Evolutionary conservation across 192 early-diverging fungal species (phyloP).

Genomic region (Anaeromyces robustus): DNA sequence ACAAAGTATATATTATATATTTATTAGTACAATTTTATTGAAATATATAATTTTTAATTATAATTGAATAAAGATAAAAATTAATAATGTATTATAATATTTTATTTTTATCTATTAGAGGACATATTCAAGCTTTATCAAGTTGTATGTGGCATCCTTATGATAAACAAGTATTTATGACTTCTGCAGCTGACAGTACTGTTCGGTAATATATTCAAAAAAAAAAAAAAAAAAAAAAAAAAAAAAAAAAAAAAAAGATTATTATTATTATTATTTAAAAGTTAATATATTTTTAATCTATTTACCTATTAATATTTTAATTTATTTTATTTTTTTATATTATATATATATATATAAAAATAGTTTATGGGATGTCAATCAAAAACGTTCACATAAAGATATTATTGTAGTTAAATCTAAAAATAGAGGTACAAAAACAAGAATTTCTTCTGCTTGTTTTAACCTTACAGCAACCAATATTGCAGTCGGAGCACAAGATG

Average conservation of each 20-base stretch:
- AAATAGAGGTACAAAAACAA: conserved; percentile 44
- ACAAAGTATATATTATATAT: conserved; percentile 26
- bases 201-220: conserved; percentile 22
- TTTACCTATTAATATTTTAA: not conserved
- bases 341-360: not conserved
- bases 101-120: conserved; percentile 20
- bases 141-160: conserved; percentile 64
- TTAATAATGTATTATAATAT: no score
- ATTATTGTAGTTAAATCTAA: conserved; percentile 65
- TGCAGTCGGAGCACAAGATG: conserved; percentile 47
- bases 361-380: conserved; percentile 69
- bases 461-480: not conserved
- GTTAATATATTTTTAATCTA: no score
- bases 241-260: not conserved
- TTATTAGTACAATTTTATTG: not conserved
- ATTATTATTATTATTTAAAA: not conserved
- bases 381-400: conserved; percentile 48
- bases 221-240: no score
- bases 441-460: conserved; percentile 45
- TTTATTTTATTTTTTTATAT: conserved; percentile 3
- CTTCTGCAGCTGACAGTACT: conserved; percentile 66
- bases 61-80: no score
- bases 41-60: not conserved
- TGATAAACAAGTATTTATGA: conserved; percentile 47
- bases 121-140: conserved; percentile 70